Conservation (phyloP, 2,329 filamentous ascomycete species). For the Capronia americana region DNA sequence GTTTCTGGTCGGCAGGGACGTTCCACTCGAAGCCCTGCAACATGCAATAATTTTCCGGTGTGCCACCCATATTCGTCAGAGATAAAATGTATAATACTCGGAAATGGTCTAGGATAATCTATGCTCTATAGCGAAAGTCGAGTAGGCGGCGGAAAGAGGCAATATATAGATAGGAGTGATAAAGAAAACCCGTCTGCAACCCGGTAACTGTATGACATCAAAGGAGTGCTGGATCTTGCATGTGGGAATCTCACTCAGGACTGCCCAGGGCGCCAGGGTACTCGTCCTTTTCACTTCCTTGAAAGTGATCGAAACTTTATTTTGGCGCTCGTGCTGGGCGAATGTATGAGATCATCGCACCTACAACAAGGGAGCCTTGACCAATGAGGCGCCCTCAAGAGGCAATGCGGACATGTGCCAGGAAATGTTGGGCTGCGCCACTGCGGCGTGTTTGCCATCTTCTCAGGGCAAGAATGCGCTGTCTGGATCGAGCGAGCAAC, state of each 20-base stretch:
- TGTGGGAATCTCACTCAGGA: neutral
- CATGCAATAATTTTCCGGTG: slow-evolving; percentile 61
- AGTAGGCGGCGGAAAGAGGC: neutral
- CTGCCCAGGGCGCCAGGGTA: neutral
- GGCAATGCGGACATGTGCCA: neutral
- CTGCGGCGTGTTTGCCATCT: neutral
- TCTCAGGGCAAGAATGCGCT: neutral
- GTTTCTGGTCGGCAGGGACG: slow-evolving; percentile 62
- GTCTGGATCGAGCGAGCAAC: neutral
- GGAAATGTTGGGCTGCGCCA: neutral
- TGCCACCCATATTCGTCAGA: slow-evolving; percentile 11
- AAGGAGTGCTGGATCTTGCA: neutral
- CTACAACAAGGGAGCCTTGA: neutral
- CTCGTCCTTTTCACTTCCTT: neutral
- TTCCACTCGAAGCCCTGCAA: slow-evolving; percentile 79
- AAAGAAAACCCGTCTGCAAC: neutral
- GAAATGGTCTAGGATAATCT: neutral
- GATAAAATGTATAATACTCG: neutral
- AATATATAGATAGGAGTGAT: slow-evolving; percentile 7
- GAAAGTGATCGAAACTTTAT: neutral
- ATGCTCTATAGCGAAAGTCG: neutral
- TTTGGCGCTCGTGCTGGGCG: neutral
- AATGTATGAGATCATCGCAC: slow-evolving; percentile 4
- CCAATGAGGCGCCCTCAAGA: neutral
- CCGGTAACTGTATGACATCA: slow-evolving; percentile 3